Percentiles rank a stretch among this genome's conserved stretches.
phyloP scores from a whole-genome alignment of 495 filamentous ascomycete species.

The Lasiosphaeriaceae sp. region DNA sequence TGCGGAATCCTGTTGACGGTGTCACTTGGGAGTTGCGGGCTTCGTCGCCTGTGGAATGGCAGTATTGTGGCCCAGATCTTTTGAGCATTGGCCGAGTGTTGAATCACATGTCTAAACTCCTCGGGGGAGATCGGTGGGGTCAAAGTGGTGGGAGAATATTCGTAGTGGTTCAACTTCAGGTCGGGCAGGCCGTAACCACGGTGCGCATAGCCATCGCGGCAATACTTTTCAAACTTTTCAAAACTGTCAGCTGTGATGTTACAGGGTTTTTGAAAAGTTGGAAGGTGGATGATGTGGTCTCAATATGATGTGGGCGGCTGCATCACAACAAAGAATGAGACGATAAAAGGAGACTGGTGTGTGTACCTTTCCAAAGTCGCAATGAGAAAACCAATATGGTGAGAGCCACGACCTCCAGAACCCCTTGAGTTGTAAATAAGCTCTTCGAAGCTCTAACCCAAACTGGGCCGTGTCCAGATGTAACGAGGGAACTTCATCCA shows the following conservation, averaged over 20 bases:
- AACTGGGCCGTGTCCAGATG: background rate
- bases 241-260: no score
- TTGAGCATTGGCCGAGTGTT: no score
- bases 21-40: background rate
- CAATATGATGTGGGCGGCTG: no score
- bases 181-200: no score
- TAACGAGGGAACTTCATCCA: background rate
- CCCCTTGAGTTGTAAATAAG: background rate
- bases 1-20: background rate
- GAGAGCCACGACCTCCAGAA: conserved; percentile 1
- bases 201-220: background rate
- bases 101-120: background rate
- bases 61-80: no score
- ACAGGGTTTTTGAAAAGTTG: no score
- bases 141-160: no score
- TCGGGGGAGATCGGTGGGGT: background rate
- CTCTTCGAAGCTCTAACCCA: background rate
- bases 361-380: conserved; percentile 1
- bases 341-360: no score
- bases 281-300: no score
- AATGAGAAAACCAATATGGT: background rate
- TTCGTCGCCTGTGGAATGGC: no score
- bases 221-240: background rate
- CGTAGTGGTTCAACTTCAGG: no score
- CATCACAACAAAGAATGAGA: no score